phyloP scores from a whole-genome alignment of 768 basidiomycete genomes.

The Collybia mongolica region DNA sequence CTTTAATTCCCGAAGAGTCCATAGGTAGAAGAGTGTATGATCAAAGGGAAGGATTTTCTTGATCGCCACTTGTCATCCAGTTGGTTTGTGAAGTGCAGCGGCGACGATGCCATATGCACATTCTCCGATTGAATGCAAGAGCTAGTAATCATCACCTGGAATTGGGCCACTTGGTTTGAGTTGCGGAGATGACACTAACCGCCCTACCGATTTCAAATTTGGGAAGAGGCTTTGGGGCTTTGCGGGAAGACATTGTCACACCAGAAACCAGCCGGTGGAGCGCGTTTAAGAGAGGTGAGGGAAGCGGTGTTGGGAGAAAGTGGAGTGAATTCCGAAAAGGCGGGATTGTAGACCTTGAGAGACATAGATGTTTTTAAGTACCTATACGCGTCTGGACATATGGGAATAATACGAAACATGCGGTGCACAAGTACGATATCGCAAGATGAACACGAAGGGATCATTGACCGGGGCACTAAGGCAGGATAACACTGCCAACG shows the following conservation, averaged over 20 bases:
- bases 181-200: neutral
- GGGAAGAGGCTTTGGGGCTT: conserved; percentile 63
- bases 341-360: conserved; percentile 20
- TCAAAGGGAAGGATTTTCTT: conserved; percentile 96
- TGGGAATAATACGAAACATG: conserved; percentile 10
- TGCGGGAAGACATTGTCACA: conserved; percentile 55
- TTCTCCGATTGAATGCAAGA: conserved; percentile 76
- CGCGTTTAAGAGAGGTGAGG: conserved; percentile 21
- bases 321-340: conserved; percentile 24
- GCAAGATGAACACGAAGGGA: neutral
- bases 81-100: conserved; percentile 82
- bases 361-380: conserved; percentile 17
- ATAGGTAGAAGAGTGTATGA: conserved; percentile 87
- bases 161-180: neutral
- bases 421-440: conserved; percentile 1
- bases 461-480: no score
- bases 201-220: conserved; percentile 68
- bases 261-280: conserved; percentile 51
- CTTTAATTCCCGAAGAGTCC: conserved; percentile 90
- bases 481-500: neutral
- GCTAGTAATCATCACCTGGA: conserved; percentile 69
- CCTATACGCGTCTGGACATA: conserved; percentile 11
- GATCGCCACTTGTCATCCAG: conserved; percentile 85
- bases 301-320: conserved; percentile 20
- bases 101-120: conserved; percentile 91